Percentiles rank a stretch among this genome's conserved stretches.
Evolutionary conservation across 495 filamentous ascomycete species (phyloP).

Genomic region (Neurospora sp.): DNA sequence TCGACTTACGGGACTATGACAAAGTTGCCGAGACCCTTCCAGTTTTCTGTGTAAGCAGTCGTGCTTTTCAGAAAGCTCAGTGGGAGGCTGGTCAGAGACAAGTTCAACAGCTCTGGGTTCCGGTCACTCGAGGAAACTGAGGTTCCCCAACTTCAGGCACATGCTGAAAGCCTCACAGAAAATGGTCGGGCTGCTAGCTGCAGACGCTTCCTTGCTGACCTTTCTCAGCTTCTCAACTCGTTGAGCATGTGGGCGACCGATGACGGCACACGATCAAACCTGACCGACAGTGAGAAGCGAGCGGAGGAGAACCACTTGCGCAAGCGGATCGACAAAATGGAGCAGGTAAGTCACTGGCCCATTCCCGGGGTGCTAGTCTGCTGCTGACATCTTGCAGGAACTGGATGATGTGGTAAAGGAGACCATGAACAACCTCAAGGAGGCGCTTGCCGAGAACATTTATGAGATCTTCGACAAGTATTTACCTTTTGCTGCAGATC

Average conservation of each 20-base stretch:
- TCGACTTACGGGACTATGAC: constrained; percentile 48
- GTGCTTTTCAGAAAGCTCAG: constrained; percentile 52
- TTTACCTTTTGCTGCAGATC: constrained; percentile 26
- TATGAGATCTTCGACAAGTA: constrained; percentile 31
- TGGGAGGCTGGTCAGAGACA: constrained; percentile 36
- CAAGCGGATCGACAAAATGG: constrained; percentile 31
- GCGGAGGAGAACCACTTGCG: constrained; percentile 32
- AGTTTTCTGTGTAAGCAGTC: constrained; percentile 54
- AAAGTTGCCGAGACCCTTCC: constrained; percentile 45
- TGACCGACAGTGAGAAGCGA: constrained; percentile 33
- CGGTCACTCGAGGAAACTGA: constrained; percentile 28
- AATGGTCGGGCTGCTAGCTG: constrained; percentile 13
- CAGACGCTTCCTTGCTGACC: constrained; percentile 33
- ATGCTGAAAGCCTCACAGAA: constrained; percentile 53
- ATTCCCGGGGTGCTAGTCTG: background rate
- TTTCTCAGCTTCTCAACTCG: constrained; percentile 48
- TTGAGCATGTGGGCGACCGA: constrained; percentile 46
- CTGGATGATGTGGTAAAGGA: constrained; percentile 26
- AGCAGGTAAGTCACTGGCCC: constrained; percentile 28
- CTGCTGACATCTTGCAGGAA: constrained; percentile 6
- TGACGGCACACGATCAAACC: constrained; percentile 31
- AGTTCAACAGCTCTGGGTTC: constrained; percentile 31
- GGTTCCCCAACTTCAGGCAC: constrained; percentile 49
- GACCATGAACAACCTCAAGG: constrained; percentile 25
- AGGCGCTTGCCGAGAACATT: constrained; percentile 33